Evolutionary conservation across 2,329 filamentous ascomycete genomes (phyloP), one percentile per base, ranked within the genome.

Genomic region (Colletotrichum liaoningense): DNA sequence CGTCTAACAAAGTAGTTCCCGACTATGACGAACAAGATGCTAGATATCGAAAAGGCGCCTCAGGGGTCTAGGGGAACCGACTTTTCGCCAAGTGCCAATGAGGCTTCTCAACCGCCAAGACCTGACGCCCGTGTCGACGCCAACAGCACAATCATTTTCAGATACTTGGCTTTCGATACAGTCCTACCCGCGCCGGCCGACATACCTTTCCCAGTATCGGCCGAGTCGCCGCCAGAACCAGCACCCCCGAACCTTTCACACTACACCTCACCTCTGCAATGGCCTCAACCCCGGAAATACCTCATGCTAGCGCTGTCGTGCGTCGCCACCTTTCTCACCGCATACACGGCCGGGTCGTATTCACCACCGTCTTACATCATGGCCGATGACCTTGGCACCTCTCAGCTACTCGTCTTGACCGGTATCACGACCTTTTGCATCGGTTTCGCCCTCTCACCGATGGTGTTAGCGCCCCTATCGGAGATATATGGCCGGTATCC

Each of bases 401-500:
- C 91, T 52, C 84, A 86, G 11, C 86, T 93, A n/a, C 91, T 91
- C 1, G 88, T 92, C n/a, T 85, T 93, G 5, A 86, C 91, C 1
- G 94, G 94, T 42, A 94, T 98, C 74, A 97, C 95, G 0, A 89
- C 91, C 0, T 98, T 97, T 81, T 97, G 94, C 58, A 79, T 88
- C 42, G 95, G 95, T 4, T 98, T 98, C 77, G 94, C 89, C 0
- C 82, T 95, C 28, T 93, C 94, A 0, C 95, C 95, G 0, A 98
- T 98, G 95, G 87, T 94, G 1, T 88, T 98, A 0, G 95, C 95
- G 0, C 95, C 95, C 0, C 93, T 98, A 76, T 95, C 93, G 1
- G 95, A 98, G 83, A 93, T 97, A 80, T 95, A 97, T 82, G 95
- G 95, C 4, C 90, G 95, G 2, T 91, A 94, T 68, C 94, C 95